Base-by-base conservation (phyloP, 306 rosid genomes). In the Comarum palustre region DNA sequence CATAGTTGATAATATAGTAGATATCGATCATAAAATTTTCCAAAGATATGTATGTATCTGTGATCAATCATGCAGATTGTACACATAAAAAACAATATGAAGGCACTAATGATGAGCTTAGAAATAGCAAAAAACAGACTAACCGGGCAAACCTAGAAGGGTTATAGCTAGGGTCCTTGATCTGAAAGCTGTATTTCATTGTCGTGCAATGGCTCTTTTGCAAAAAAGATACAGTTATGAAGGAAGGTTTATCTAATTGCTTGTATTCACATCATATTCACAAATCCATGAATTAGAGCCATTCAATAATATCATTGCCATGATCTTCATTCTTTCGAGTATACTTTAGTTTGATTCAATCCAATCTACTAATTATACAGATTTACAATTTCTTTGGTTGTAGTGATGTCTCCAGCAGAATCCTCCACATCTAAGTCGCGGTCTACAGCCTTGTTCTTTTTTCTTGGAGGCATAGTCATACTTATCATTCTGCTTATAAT, bases 381-480 rank as follows among this genome's bases (percentile, higher is more conserved):
- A 12, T 68, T 43, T 25, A 15, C 27, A 57, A 62, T 20, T 42
- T 70, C 31, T 50, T 20, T 36, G 32, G 19, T 11, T 71, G 83
- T 78, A 80, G 87, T 52, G 72, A 60, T 43, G 55, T 34, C 84
- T 65, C 77, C 93, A 58, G 70, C 90, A 66, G 70, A 75, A 71
- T 17, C 75, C 52, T 75, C 87, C 19, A 3, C 66, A 14, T 20
- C 78, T 19, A 70, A 2, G 41, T 17, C 11, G 14, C 4, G 1
- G 6, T 64, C 84, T 15, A 80, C 75, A 60, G 73, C 71, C 31
- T 27, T 87, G 55, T 86, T 75, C 85, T 84, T 93, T 76, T 82
- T 88, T 78, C 91, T 90, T 59, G 98, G 98, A 64, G 93, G 82
- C 59, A 19, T 83, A 69, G 70, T 70, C 46, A 67, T 82, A 77